phyloP scores from a whole-genome alignment of 2,329 filamentous ascomycete genomes.

The Stylonectria norvegica region DNA sequence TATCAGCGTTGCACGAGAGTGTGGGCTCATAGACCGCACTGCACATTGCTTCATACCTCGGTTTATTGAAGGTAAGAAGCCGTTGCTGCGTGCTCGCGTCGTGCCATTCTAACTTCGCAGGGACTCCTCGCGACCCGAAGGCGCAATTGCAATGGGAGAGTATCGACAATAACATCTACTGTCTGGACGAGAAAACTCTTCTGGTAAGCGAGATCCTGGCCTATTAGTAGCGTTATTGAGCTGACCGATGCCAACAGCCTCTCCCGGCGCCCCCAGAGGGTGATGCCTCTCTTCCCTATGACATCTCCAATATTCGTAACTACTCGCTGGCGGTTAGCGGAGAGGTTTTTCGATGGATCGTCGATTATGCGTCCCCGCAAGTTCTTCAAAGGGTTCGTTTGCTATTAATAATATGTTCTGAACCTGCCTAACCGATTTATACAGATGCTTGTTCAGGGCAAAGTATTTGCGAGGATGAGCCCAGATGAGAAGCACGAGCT shows the following conservation, averaged over 20 bases:
- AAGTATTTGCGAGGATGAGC: slow-evolving; percentile 97
- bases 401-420: not conserved
- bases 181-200: slow-evolving; percentile 75
- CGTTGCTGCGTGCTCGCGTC: not conserved
- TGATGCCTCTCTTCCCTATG: slow-evolving; percentile 82
- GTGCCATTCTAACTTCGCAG: slow-evolving; percentile 34
- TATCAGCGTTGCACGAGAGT: slow-evolving; percentile 91
- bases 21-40: slow-evolving; percentile 72
- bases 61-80: slow-evolving; percentile 65
- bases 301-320: slow-evolving; percentile 75
- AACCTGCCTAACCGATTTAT: slow-evolving; percentile 2
- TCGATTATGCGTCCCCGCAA: slow-evolving; percentile 83
- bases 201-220: too few relatives aligned
- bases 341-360: slow-evolving; percentile 93
- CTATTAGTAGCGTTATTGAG: not conserved
- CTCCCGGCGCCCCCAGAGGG: slow-evolving; percentile 64
- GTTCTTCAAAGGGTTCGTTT: slow-evolving; percentile 63
- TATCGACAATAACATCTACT: slow-evolving; percentile 79
- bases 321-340: slow-evolving; percentile 88
- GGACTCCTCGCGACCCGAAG: slow-evolving; percentile 69
- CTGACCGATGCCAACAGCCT: slow-evolving; percentile 48
- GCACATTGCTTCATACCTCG: slow-evolving; percentile 92
- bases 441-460: slow-evolving; percentile 84
- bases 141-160: slow-evolving; percentile 84
- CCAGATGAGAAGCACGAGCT: slow-evolving; percentile 98